Percentiles rank a stretch among this genome's conserved stretches.
Evolutionary conservation across 2,329 filamentous ascomycete genomes (phyloP).

Genomic region (Stagonosporopsis chrysanthemi): DNA sequence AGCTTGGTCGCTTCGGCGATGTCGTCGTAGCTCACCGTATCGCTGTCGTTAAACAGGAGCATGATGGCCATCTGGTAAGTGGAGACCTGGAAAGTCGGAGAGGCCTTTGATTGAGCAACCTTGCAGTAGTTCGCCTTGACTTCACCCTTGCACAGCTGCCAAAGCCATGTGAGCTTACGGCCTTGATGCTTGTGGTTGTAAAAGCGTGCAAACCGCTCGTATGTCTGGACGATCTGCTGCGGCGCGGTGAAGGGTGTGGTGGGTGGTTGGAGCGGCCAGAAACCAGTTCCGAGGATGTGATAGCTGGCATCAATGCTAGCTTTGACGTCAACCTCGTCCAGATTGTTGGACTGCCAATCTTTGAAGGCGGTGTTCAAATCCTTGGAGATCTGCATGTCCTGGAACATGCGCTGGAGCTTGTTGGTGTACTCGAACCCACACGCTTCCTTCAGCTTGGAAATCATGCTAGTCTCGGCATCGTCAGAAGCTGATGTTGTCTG

Average conservation of each 20-base stretch:
- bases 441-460: slow-evolving; percentile 97
- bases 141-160: slow-evolving; percentile 98
- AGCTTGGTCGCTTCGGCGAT: slow-evolving; percentile 83
- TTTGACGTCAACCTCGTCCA: slow-evolving; percentile 71
- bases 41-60: slow-evolving; percentile 90
- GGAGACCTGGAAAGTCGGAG: slow-evolving; percentile 96
- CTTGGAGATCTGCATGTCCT: slow-evolving; percentile 98
- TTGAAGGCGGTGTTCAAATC: slow-evolving; percentile 92
- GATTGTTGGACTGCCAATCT: slow-evolving; percentile 73
- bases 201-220: slow-evolving; percentile 87
- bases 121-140: slow-evolving; percentile 94
- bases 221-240: slow-evolving; percentile 81
- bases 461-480: slow-evolving; percentile 99
- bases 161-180: slow-evolving; percentile 95
- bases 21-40: slow-evolving; percentile 85
- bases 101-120: slow-evolving; percentile 69
- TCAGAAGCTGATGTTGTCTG: slow-evolving; percentile 95
- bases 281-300: slow-evolving; percentile 92
- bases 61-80: slow-evolving; percentile 98
- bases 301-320: slow-evolving; percentile 83
- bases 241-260: slow-evolving; percentile 90
- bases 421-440: slow-evolving; percentile 99
- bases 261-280: slow-evolving; percentile 92
- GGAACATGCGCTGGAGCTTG: slow-evolving; percentile 99
- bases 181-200: slow-evolving; percentile 98